Base-by-base conservation (phyloP, 78 protist species). In the Dictyostelium firmibasis region DNA sequence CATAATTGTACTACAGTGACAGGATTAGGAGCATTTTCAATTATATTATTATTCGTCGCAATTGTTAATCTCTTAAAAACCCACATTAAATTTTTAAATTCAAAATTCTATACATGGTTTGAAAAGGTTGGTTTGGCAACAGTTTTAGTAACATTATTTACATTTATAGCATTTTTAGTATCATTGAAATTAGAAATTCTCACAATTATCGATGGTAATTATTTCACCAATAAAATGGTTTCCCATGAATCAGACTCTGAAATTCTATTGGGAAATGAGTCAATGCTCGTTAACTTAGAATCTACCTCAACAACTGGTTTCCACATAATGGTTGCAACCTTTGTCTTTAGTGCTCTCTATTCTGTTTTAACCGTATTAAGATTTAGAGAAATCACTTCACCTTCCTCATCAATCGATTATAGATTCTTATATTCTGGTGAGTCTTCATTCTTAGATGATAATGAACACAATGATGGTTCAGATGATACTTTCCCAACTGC, bases 401-500 rank as follows among this genome's bases (percentile, higher is more conserved):
- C 79, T 33, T 72, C 79, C 6, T 72, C 79, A 5, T 72, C 79
- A 72, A 72, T 72, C 0, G 79, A 72, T 33, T 72, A 72, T 72
- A 72, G 79, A 72, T 72, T 72, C 79, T 72, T 72, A 72, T 72
- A 72, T 72, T 33, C 44, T 33, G 79, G 79, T 27, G 79, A 72
- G 33, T 72, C 79, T 72, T 72, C 79, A 13, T 72, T 72, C 79
- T 72, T 72, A 25, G 43, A 72, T 5, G 79, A 72, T 72, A 35
- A 27, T 31, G 79, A 72, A 29, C 13, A 29, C 13, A 16, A 31
- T 72, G 47, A 72, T 27, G 79, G 43, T 18, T 29, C 23, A 14
- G 43, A 72, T 33, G 79, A 33, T 16, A 38, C 74, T 18, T 81
- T 47, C 27, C 64, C 70, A 50, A 44, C 33, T 47, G 1, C 27